Percentiles rank a stretch among this genome's conserved stretches.
Evolutionary conservation across 2,329 filamentous ascomycete genomes (phyloP).

Genomic region (Juglanconis oblonga): DNA sequence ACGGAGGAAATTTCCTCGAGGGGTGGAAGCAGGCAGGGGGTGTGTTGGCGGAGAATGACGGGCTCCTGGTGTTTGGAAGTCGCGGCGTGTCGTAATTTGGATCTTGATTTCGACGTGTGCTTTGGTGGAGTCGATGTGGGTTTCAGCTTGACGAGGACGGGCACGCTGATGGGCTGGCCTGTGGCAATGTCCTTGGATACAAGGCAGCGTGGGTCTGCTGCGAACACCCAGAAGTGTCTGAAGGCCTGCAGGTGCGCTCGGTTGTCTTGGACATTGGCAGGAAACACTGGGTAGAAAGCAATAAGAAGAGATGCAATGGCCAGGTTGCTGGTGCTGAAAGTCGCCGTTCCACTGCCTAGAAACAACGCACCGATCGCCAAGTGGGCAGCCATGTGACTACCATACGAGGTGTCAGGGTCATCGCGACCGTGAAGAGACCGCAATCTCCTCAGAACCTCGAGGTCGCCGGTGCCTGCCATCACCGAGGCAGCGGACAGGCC

Average conservation of each 20-base stretch:
- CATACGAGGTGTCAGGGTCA: slow-evolving; percentile 81
- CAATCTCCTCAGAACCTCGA: slow-evolving; percentile 79
- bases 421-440: slow-evolving; percentile 85
- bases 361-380: slow-evolving; percentile 90
- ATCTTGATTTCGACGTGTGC: slow-evolving; percentile 34
- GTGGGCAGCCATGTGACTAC: slow-evolving; percentile 89
- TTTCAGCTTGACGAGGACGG: slow-evolving; percentile 62
- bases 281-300: slow-evolving; percentile 92
- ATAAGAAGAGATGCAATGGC: slow-evolving; percentile 83
- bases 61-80: slow-evolving; percentile 23
- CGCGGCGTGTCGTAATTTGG: slow-evolving; percentile 17
- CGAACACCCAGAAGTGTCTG: slow-evolving; percentile 94
- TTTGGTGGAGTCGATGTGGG: slow-evolving; percentile 33
- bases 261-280: slow-evolving; percentile 86
- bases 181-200: slow-evolving; percentile 85
- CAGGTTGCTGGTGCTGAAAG: slow-evolving; percentile 83
- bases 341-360: slow-evolving; percentile 87
- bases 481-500: slow-evolving; percentile 80
- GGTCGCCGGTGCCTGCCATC: slow-evolving; percentile 94
- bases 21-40: slow-evolving; percentile 62
- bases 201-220: slow-evolving; percentile 84
- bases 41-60: slow-evolving; percentile 39
- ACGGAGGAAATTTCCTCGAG: slow-evolving; percentile 61
- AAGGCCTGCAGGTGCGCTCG: slow-evolving; percentile 93
- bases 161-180: slow-evolving; percentile 71